Evolutionary conservation across 805 yeast species (phyloP), one percentile per base, ranked within the genome.

Genomic region (Kodamaea leandrae): DNA sequence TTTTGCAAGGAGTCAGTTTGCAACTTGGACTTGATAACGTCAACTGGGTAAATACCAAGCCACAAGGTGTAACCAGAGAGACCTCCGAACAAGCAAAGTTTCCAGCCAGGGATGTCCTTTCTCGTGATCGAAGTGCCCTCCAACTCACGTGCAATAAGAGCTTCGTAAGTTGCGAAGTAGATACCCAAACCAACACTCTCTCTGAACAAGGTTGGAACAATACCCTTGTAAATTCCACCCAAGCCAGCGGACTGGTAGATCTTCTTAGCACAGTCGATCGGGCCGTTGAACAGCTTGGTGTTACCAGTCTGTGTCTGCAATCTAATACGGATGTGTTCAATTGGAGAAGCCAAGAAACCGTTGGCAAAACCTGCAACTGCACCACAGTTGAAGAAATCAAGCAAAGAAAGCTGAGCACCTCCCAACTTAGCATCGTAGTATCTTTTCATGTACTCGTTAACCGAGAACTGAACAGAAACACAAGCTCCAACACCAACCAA

Each of bases 121-220:
- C 99, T 76, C 17, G 63, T 50, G 5, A 67, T 57, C 8, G 43
- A 37, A 39, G 74, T 65, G 9, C 56, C 48, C n/a, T 60, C 63
- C 64, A 78, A 73, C 47, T 85, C 89, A 32, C 72, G 67, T 42
- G 83, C 80, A 37, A 93, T 82, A 49, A 93, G 69, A 6, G 90
- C 93, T 66, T 93, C 99, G 57, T 88, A 95, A 1, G 96, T 82
- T 47, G 90, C 66, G 65, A 93, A 93, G 66, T 91, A 91, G 21
- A 88, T 72, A 0, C 97, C 98, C 23, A 93, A 84, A 1, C 99
- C 99, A 1, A 97, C 96, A 3, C 97, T 96, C 60, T 91, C 99
- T 63, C 99, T 80, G 21, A 95, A 91, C 47, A 89, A 67, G 3
- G 97, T 90, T 8, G 98, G 96, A 0, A 73, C 66, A 36, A 90